Evolutionary conservation across 306 rosid genomes (phyloP).

Genomic region (Lathyrus tuberosus): DNA sequence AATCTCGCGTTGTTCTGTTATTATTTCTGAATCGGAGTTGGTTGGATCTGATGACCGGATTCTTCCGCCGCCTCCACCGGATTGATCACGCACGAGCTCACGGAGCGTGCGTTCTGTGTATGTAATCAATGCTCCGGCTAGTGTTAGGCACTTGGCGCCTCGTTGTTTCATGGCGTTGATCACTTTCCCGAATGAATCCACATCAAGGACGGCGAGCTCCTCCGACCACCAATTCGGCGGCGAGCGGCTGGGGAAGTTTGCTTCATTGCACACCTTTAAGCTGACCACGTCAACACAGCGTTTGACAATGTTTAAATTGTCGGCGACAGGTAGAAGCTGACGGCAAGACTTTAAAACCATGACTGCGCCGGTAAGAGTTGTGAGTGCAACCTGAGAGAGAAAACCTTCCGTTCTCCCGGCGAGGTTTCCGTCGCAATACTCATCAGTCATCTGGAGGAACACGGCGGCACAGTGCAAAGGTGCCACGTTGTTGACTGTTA

Average conservation of each 20-base stretch:
- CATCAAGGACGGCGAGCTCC: conserved; percentile 64
- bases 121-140: conserved; percentile 68
- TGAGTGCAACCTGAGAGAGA: conserved; percentile 66
- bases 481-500: conserved; percentile 72
- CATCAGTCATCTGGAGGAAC: conserved; percentile 79
- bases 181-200: conserved; percentile 57
- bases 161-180: conserved; percentile 65
- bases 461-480: conserved; percentile 82
- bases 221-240: conserved; percentile 96
- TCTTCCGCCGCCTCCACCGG: conserved; percentile 55
- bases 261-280: conserved; percentile 65
- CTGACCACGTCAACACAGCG: conserved; percentile 60
- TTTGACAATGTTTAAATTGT: conserved; percentile 50
- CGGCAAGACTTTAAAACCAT: conserved; percentile 70
- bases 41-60: neutral
- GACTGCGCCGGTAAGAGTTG: conserved; percentile 62
- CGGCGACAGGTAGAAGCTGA: conserved; percentile 60
- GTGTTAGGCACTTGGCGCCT: conserved; percentile 52
- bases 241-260: conserved; percentile 69
- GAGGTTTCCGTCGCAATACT: conserved; percentile 68
- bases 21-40: conserved; percentile 31
- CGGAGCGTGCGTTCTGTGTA: conserved; percentile 73
- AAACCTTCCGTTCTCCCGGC: conserved; percentile 72
- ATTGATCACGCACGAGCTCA: conserved; percentile 80
- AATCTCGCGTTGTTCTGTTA: conserved; percentile 54